phyloP scores from a whole-genome alignment of 1,284 basidiomycete genomes.

The Takashimella koratensis region DNA sequence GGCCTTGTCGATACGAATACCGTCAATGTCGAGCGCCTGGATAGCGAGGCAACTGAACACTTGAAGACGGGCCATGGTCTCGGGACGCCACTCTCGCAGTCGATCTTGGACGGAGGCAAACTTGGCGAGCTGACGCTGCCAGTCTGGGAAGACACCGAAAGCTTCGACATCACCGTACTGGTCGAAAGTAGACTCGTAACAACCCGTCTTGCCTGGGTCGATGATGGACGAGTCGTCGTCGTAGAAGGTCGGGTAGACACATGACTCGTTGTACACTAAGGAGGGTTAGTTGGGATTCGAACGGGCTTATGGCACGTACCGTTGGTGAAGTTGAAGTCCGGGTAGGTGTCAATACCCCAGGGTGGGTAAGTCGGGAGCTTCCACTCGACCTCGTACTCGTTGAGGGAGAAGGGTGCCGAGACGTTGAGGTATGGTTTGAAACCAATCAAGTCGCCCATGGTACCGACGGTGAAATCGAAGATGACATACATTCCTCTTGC shows the following conservation, averaged over 20 bases:
- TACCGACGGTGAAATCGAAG: slow-evolving; percentile 87
- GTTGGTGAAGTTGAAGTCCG: slow-evolving; percentile 62
- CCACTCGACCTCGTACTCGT: slow-evolving; percentile 71
- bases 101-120: slow-evolving; percentile 93
- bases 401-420: slow-evolving; percentile 70
- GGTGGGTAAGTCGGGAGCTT: slow-evolving; percentile 71
- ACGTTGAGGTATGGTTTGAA: slow-evolving; percentile 64
- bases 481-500: slow-evolving; percentile 81
- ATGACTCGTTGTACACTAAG: slow-evolving; percentile 62
- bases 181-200: slow-evolving; percentile 77
- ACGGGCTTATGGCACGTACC: slow-evolving; percentile 47
- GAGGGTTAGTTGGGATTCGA: not conserved
- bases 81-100: slow-evolving; percentile 78
- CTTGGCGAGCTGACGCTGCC: slow-evolving; percentile 85
- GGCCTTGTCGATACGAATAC: slow-evolving; percentile 88
- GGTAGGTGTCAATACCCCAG: slow-evolving; percentile 78
- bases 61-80: slow-evolving; percentile 69
- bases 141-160: slow-evolving; percentile 76
- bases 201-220: slow-evolving; percentile 61
- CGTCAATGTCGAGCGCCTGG: slow-evolving; percentile 80
- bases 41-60: slow-evolving; percentile 78
- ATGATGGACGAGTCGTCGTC: slow-evolving; percentile 65
- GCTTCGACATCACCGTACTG: slow-evolving; percentile 93
- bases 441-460: slow-evolving; percentile 80
- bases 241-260: slow-evolving; percentile 73